A percentile compares a stretch with the other conserved stretches of the same genome.
These are phyloP conservation scores for Trichoderma atroviride DNA, from an alignment of 2,329 filamentous ascomycete species.

Conservation along the genomic window DNA sequence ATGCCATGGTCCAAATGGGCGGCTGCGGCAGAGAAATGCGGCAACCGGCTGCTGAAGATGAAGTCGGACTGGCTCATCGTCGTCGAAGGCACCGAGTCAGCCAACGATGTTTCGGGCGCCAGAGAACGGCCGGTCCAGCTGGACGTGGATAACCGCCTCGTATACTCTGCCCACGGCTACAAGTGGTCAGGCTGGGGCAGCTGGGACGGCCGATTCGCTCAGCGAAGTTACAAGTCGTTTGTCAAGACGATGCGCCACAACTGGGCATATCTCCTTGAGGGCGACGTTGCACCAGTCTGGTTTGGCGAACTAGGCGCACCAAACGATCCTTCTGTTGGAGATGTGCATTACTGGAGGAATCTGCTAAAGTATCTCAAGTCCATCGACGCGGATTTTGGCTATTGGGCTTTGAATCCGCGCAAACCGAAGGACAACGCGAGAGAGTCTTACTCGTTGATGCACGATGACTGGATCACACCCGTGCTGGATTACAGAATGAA, in stretches of 20 bases:
- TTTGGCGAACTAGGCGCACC: constrained; percentile 68
- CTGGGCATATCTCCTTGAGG: constrained; percentile 64
- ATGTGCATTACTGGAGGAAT: constrained; percentile 67
- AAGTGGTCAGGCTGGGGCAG: constrained; percentile 71
- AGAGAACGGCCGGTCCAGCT: constrained; percentile 59
- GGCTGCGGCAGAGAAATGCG: constrained; percentile 65
- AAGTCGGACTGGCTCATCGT: constrained; percentile 68
- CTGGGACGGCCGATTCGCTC: constrained; percentile 60
- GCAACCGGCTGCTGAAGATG: constrained; percentile 61
- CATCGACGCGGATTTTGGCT: constrained; percentile 67
- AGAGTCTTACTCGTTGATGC: constrained; percentile 64
- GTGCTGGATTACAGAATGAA: constrained; percentile 65
- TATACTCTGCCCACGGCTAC: constrained; percentile 71
- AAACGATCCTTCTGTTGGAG: constrained; percentile 54
- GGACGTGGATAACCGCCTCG: constrained; percentile 56
- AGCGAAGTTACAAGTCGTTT: constrained; percentile 65
- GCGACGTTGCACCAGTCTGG: constrained; percentile 60
- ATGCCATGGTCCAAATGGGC: constrained; percentile 69
- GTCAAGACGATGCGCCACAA: constrained; percentile 63
- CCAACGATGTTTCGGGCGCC: constrained; percentile 65
- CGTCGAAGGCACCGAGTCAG: constrained; percentile 68
- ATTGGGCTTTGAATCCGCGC: constrained; percentile 70
- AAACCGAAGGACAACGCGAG: constrained; percentile 60
- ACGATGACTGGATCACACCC: constrained; percentile 66
- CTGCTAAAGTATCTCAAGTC: constrained; percentile 60